These are phyloP conservation scores for Neonothopanus nambi DNA, from an alignment of 1,284 basidiomycete species.

Conservation along the genomic window DNA sequence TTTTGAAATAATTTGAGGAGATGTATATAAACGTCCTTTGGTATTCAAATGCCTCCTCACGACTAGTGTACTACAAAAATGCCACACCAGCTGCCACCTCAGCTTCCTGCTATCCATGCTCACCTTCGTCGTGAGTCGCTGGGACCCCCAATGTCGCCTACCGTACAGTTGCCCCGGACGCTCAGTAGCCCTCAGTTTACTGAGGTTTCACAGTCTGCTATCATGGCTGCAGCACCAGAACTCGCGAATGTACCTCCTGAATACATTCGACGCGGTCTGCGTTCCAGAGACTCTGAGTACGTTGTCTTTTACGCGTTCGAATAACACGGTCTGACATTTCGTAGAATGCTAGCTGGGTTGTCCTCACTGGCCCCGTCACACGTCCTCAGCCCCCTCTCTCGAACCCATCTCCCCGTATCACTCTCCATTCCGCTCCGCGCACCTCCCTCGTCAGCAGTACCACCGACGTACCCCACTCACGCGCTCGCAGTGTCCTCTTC, in stretches of 20 bases:
- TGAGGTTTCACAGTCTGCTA: conserved; percentile 52
- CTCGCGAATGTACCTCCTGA: conserved; percentile 56
- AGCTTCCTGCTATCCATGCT: conserved; percentile 36
- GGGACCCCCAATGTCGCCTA: conserved; percentile 26
- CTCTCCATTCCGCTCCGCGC: conserved; percentile 46
- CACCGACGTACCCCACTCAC: conserved; percentile 52
- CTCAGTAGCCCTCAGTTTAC: conserved; percentile 54
- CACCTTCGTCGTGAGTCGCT: conserved; percentile 28
- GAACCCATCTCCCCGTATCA: conserved; percentile 46
- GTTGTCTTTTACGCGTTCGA: conserved; percentile 25
- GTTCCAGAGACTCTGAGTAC: conserved; percentile 50
- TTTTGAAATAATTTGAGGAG: not conserved
- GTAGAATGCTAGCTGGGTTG: conserved; percentile 54
- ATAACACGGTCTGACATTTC: conserved; percentile 11
- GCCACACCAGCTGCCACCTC: conserved; percentile 49
- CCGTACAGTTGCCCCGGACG: conserved; percentile 57
- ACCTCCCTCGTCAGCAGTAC: conserved; percentile 27
- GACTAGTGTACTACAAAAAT: conserved; percentile 27
- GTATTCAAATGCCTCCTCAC: not conserved
- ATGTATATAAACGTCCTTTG: conserved; percentile 5
- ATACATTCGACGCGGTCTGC: conserved; percentile 57
- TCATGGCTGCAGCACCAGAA: conserved; percentile 55
- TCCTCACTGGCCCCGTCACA: conserved; percentile 48
- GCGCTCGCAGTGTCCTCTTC: conserved; percentile 53
- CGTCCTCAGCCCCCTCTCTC: conserved; percentile 47